Evolutionary conservation across 805 yeast genomes (phyloP).

Genomic region (Yarrowia sp.): DNA sequence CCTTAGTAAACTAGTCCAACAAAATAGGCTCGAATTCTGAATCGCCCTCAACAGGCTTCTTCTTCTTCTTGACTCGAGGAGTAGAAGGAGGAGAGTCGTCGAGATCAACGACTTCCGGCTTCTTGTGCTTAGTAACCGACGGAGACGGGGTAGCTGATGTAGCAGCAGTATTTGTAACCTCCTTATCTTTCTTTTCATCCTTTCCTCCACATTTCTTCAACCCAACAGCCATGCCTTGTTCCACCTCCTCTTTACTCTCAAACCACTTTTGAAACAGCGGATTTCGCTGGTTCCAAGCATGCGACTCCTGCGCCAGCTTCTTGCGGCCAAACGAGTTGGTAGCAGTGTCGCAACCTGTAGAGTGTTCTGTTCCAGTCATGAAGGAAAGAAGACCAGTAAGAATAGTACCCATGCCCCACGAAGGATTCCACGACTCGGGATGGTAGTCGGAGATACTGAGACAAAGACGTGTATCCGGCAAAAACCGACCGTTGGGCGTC

Average conservation of each 20-base stretch:
- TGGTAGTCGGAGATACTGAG: slow-evolving; percentile 92
- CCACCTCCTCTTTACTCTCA: neutral
- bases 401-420: slow-evolving; percentile 90
- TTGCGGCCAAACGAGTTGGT: slow-evolving; percentile 61
- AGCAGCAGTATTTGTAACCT: neutral
- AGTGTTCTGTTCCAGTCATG: slow-evolving; percentile 82
- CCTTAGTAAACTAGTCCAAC: neutral
- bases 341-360: slow-evolving; percentile 60
- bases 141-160: neutral
- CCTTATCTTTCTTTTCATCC: neutral
- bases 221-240: neutral
- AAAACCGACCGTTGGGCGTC: slow-evolving; percentile 67
- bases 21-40: slow-evolving; percentile 13
- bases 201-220: neutral
- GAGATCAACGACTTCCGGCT: slow-evolving; percentile 1
- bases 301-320: slow-evolving; percentile 56
- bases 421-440: slow-evolving; percentile 94
- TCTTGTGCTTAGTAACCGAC: neutral
- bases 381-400: slow-evolving; percentile 83
- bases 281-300: slow-evolving; percentile 51
- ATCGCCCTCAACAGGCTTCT: slow-evolving; percentile 5
- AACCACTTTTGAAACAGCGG: neutral
- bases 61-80: slow-evolving; percentile 3
- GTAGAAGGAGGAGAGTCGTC: slow-evolving; percentile 2
- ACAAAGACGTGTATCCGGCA: slow-evolving; percentile 76